A percentile compares a stretch with the other conserved stretches of the same genome.
Conservation (phyloP, 768 basidiomycete species). For the Pholiota molesta region DNA sequence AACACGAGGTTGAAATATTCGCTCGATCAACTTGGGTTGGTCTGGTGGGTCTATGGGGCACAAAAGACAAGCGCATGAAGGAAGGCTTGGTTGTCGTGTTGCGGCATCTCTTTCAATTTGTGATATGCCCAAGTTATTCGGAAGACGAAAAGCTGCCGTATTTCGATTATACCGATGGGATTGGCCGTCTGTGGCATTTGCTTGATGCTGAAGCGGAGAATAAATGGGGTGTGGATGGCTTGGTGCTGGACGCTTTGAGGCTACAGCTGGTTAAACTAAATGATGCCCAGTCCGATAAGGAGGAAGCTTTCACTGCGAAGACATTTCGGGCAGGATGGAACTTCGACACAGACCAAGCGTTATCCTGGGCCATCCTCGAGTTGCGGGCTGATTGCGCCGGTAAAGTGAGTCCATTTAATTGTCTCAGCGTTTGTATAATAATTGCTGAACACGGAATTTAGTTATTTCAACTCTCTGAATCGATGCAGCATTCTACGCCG, state of each 20-base stretch:
- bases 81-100: constrained; percentile 80
- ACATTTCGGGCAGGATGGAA: constrained; percentile 77
- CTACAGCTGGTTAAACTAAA: constrained; percentile 45
- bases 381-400: constrained; percentile 79
- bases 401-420: constrained; percentile 46
- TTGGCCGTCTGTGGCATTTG: constrained; percentile 55
- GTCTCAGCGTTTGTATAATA: not conserved
- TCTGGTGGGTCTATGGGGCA: constrained; percentile 75
- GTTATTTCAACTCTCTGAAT: constrained; percentile 70
- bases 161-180: constrained; percentile 47
- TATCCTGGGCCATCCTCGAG: constrained; percentile 80
- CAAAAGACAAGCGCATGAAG: constrained; percentile 76
- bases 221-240: constrained; percentile 64
- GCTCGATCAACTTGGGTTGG: constrained; percentile 64
- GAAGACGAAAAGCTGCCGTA: constrained; percentile 20
- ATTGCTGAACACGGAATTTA: constrained; percentile 28
- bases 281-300: constrained; percentile 16
- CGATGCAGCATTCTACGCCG: constrained; percentile 40
- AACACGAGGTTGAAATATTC: constrained; percentile 57
- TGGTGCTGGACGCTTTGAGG: constrained; percentile 69
- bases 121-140: constrained; percentile 34
- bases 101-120: constrained; percentile 71
- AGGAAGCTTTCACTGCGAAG: constrained; percentile 54
- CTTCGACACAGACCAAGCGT: constrained; percentile 69
- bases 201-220: constrained; percentile 66